Percentiles rank a stretch among this genome's conserved stretches.
These are phyloP conservation scores for Pichia sp. DNA, from an alignment of 1,139 yeast genomes.

Conservation along the genomic window DNA sequence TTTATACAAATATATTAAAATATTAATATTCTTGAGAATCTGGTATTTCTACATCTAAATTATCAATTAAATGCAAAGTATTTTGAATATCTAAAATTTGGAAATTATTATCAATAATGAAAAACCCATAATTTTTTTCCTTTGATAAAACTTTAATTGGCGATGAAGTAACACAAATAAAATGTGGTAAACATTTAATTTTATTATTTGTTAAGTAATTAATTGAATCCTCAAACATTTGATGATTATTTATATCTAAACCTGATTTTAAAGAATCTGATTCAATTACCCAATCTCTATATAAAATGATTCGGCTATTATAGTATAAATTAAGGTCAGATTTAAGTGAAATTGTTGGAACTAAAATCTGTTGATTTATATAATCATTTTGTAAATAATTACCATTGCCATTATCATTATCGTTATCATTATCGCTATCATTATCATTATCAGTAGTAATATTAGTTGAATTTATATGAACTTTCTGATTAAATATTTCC, in stretches of 20 bases:
- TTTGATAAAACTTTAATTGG: not conserved
- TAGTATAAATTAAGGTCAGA: constrained; percentile 24
- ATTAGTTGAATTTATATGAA: constrained; percentile 7
- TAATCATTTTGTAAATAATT: no score
- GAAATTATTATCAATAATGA: constrained; percentile 19
- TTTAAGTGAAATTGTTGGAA: constrained; percentile 25
- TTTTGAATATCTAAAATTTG: constrained; percentile 16
- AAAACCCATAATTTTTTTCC: constrained; percentile 15
- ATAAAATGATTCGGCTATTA: constrained; percentile 25
- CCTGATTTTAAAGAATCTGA: constrained; percentile 6
- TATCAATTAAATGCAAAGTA: not conserved
- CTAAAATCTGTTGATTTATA: constrained; percentile 25
- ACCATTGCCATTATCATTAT: constrained; percentile 3
- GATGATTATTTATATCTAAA: constrained; percentile 1
- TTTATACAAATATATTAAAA: not conserved
- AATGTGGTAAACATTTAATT: constrained; percentile 18
- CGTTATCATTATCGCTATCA: constrained; percentile 10
- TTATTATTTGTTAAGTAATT: constrained; percentile 4
- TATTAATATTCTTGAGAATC: constrained; percentile 12
- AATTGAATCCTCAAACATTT: constrained; percentile 11
- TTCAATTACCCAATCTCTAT: constrained; percentile 27
- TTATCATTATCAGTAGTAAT: constrained; percentile 10
- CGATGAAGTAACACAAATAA: constrained; percentile 7
- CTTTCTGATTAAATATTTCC: constrained; percentile 24
- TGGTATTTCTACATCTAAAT: constrained; percentile 9